A percentile compares a stretch with the other conserved stretches of the same genome.
phyloP scores from a whole-genome alignment of 2,329 filamentous ascomycete genomes.

The Westerdykella ornata region DNA sequence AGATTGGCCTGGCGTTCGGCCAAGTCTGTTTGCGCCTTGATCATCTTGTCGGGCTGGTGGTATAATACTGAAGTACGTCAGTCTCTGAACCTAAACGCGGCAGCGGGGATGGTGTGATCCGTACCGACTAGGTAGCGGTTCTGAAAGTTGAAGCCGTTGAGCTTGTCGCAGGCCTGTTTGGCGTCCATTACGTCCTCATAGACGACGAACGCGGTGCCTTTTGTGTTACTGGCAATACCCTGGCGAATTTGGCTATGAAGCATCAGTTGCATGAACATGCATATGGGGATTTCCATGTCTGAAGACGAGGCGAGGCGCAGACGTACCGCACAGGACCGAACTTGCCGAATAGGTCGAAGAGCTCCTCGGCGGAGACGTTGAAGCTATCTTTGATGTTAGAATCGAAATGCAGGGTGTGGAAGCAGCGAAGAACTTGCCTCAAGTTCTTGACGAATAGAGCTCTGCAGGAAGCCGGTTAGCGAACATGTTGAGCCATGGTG shows the following conservation, averaged over 20 bases:
- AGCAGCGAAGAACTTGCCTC: slow-evolving; percentile 54
- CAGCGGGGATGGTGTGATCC: slow-evolving; percentile 27
- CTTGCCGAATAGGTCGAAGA: slow-evolving; percentile 98
- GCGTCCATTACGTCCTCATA: slow-evolving; percentile 99
- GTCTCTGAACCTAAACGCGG: neutral
- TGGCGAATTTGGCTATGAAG: slow-evolving; percentile 83
- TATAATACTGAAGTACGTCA: slow-evolving; percentile 53
- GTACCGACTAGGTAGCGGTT: slow-evolving; percentile 96
- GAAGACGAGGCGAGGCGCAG: slow-evolving; percentile 9
- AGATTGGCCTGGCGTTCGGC: slow-evolving; percentile 91
- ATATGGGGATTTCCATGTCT: slow-evolving; percentile 10
- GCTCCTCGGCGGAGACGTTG: slow-evolving; percentile 95
- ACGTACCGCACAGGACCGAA: slow-evolving; percentile 89
- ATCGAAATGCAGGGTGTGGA: neutral
- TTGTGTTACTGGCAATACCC: slow-evolving; percentile 94
- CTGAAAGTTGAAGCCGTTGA: slow-evolving; percentile 99
- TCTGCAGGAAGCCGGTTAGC: slow-evolving; percentile 48
- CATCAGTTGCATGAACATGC: slow-evolving; percentile 5
- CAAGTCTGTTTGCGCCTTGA: slow-evolving; percentile 86
- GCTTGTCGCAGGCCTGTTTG: slow-evolving; percentile 97
- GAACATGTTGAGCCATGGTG: slow-evolving; percentile 12
- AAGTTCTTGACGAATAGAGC: slow-evolving; percentile 99
- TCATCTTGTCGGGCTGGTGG: slow-evolving; percentile 72
- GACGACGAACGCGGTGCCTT: slow-evolving; percentile 97
- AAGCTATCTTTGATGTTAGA: slow-evolving; percentile 57